These are phyloP conservation scores for Pseudozyma tsukubaensis DNA, from an alignment of 1,284 basidiomycete genomes.

Conservation along the genomic window DNA sequence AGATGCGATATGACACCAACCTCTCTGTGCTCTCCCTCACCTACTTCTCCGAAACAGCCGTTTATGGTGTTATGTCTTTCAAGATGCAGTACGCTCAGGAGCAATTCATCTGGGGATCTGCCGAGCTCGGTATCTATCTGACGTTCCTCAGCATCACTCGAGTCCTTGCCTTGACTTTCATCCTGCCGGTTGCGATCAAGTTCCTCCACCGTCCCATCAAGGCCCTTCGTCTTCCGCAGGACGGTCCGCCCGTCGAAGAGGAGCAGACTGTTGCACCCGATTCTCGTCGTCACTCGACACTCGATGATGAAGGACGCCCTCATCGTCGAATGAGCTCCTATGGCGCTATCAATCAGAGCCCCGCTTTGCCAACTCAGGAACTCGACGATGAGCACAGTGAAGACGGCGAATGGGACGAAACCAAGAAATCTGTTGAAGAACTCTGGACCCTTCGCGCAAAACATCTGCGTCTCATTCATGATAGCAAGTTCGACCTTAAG, in stretches of 20 bases:
- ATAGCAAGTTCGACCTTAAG: conserved; percentile 64
- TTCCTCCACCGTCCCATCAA: conserved; percentile 57
- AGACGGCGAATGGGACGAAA: conserved; percentile 37
- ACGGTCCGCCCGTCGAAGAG: conserved; percentile 33
- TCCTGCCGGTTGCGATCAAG: conserved; percentile 63
- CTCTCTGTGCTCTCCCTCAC: conserved; percentile 60
- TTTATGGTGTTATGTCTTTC: conserved; percentile 61
- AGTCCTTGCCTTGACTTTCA: conserved; percentile 56
- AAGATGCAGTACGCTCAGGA: conserved; percentile 65
- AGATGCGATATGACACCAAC: conserved; percentile 57
- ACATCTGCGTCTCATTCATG: conserved; percentile 65
- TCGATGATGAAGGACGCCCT: conserved; percentile 45
- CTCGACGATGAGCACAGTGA: conserved; percentile 9
- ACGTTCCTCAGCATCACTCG: conserved; percentile 58
- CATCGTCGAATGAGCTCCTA: conserved; percentile 22
- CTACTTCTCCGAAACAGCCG: conserved; percentile 59
- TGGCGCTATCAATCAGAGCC: conserved; percentile 20
- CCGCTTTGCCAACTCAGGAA: not conserved
- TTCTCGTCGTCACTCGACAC: conserved; percentile 32
- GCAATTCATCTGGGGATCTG: conserved; percentile 62
- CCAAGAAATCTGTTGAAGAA: conserved; percentile 53
- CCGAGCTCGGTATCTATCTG: conserved; percentile 61
- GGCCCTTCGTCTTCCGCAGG: conserved; percentile 46
- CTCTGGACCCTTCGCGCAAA: conserved; percentile 63
- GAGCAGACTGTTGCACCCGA: conserved; percentile 31